Evolutionary conservation across 352 stramenopile species (phyloP), one percentile per base, ranked within the genome.

Genomic region (Globisporangium alternatum): DNA sequence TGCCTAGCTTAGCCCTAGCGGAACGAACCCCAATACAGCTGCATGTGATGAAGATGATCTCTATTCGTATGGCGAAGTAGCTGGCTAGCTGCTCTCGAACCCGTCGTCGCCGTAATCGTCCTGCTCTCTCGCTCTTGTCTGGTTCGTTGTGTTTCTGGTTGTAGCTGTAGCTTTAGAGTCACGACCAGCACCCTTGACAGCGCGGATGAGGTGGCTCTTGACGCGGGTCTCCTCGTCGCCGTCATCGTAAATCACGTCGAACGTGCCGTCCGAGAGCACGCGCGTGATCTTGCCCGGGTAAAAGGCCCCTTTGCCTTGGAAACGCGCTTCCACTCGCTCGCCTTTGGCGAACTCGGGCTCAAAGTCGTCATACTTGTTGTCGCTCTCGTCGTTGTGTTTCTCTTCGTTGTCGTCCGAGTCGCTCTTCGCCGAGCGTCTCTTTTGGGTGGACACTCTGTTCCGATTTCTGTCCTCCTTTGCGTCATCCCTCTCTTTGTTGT

Each of bases 241-340:
- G 57, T 95, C 83, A 62, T 91, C 81, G 70, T 92, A 95, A 9
- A 65, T 60, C 41, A 95, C 72, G 68, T 92, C 82, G 47, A 67
- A 88, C 30, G 71, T 69, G 13, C 76, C 74, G 30, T 93, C 80
- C n/a, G 70, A 59, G 51, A 82, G 69, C 31, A 86, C 77, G 5
- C 72, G 76, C 31, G 71, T 66, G 54, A 95, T 80, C 31, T 56
- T 77, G 3, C 83, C 82, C 1, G 58, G 56, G 55, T 79, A 95
- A 54, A 72, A 93, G 19, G 65, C 30, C 6, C 62, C 49, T 25
- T 83, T 72, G 1, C 79, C 82, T 21, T 85, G 67, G 53, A 91
- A 94, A 4, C 84, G 77, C 56, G 75, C 80, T 67, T 94, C 77
- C 0, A 94, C 61, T 22, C 66, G 69, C 43, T 93, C 77, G 12